A percentile compares a stretch with the other conserved stretches of the same genome.
Conservation (phyloP, 2,329 filamentous ascomycete genomes). For the Beauveria brongniartii region DNA sequence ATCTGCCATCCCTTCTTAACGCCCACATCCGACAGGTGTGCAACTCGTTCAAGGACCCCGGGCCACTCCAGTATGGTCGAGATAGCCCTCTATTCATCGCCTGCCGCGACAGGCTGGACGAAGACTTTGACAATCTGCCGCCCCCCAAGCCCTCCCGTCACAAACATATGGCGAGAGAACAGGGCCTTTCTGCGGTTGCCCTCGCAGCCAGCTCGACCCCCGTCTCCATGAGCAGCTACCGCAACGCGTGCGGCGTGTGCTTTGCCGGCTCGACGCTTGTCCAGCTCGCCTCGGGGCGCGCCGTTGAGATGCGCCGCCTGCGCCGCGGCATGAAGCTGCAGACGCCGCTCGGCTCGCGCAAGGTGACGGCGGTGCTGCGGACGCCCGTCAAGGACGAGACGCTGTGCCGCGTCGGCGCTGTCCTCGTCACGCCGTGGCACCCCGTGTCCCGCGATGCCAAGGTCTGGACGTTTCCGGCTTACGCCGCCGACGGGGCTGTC, state of each 20-base stretch:
- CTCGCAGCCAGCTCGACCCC: not conserved
- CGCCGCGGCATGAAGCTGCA: constrained; percentile 37
- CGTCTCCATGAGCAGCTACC: constrained; percentile 37
- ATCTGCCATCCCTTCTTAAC: constrained; percentile 46
- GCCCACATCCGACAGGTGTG: constrained; percentile 50
- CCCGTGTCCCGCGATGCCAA: constrained; percentile 36
- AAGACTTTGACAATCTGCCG: constrained; percentile 39
- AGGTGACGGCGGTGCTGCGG: constrained; percentile 43
- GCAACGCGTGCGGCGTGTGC: constrained; percentile 35
- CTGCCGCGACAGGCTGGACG: constrained; percentile 42
- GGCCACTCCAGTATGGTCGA: constrained; percentile 45
- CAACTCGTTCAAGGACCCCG: constrained; percentile 55
- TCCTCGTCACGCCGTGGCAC: constrained; percentile 54
- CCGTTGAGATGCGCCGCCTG: constrained; percentile 34
- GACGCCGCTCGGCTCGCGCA: constrained; percentile 41
- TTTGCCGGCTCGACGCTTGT: constrained; percentile 45
- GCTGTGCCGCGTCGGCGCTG: constrained; percentile 37
- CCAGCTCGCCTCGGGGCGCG: constrained; percentile 31
- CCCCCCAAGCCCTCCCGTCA: constrained; percentile 31
- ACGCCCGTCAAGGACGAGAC: constrained; percentile 32
- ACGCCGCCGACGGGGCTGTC: constrained; percentile 24
- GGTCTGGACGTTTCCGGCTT: constrained; percentile 40
- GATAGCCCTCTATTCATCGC: constrained; percentile 42
- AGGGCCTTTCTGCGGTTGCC: not conserved
- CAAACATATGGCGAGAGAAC: not conserved